These are phyloP conservation scores for Penicillium italicum DNA, from an alignment of 2,329 filamentous ascomycete species.

Conservation along the genomic window DNA sequence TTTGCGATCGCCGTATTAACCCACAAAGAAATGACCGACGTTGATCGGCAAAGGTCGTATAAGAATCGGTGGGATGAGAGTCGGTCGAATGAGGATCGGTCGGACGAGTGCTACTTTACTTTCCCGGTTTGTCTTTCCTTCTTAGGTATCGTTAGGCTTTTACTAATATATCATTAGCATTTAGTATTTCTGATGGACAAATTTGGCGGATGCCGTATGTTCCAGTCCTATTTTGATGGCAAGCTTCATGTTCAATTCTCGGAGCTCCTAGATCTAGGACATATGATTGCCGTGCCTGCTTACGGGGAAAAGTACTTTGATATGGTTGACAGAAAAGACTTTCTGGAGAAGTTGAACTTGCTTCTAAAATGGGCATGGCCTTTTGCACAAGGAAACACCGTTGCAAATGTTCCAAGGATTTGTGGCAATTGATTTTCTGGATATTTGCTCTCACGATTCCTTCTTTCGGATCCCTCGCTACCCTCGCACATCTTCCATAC, in stretches of 20 bases:
- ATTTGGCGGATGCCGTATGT: constrained; percentile 1
- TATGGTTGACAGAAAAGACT: neutral
- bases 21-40: neutral
- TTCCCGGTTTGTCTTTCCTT: constrained; percentile 4
- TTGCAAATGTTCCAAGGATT: neutral
- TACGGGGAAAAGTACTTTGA: constrained; percentile 3
- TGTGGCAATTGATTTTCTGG: neutral
- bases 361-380: neutral
- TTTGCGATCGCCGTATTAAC: neutral
- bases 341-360: neutral
- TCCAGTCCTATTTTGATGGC: constrained; percentile 4
- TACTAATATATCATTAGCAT: constrained; percentile 1
- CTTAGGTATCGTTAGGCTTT: neutral
- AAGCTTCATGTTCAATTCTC: constrained; percentile 5
- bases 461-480: too few species aligned
- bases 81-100: neutral
- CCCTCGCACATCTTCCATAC: too few species aligned
- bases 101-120: constrained; percentile 1
- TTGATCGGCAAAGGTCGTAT: neutral
- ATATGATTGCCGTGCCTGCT: constrained; percentile 1
- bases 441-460: too few species aligned
- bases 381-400: neutral
- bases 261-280: constrained; percentile 4
- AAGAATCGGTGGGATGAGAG: neutral
- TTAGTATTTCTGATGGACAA: constrained; percentile 2